phyloP scores from a whole-genome alignment of 2,329 filamentous ascomycete genomes.

The Emergomyces africanus region DNA sequence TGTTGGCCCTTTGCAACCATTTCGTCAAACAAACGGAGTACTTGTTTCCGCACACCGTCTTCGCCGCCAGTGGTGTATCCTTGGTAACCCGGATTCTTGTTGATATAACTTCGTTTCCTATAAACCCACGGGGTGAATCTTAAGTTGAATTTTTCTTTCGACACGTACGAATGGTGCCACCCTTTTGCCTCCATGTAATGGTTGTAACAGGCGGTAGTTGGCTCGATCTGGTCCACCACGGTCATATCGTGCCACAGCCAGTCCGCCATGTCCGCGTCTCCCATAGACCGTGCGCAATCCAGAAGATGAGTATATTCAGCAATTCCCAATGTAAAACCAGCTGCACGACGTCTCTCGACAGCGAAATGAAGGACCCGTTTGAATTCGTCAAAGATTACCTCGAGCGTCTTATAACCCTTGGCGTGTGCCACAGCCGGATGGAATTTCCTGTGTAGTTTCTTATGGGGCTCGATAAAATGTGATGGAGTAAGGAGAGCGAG shows the following conservation, averaged over 20 bases:
- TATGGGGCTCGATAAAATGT: slow-evolving; percentile 35
- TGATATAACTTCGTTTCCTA: slow-evolving; percentile 14
- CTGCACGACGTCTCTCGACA: slow-evolving; percentile 24
- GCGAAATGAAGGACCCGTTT: slow-evolving; percentile 25
- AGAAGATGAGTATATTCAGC: slow-evolving; percentile 42
- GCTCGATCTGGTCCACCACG: slow-evolving; percentile 23
- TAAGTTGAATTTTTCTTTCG: slow-evolving; percentile 28
- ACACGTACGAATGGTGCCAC: slow-evolving; percentile 32
- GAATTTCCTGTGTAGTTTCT: slow-evolving; percentile 35
- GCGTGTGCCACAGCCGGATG: slow-evolving; percentile 37
- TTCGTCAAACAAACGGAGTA: slow-evolving; percentile 32
- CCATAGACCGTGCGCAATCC: slow-evolving; percentile 38
- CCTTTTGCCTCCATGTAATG: slow-evolving; percentile 39
- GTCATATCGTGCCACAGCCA: slow-evolving; percentile 36
- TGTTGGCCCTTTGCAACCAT: slow-evolving; percentile 35
- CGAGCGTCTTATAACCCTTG: slow-evolving; percentile 28
- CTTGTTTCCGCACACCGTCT: slow-evolving; percentile 22
- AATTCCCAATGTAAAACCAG: slow-evolving; percentile 27
- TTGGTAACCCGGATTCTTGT: slow-evolving; percentile 13
- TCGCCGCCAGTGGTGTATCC: slow-evolving; percentile 19
- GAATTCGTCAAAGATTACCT: slow-evolving; percentile 29
- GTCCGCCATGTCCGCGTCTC: slow-evolving; percentile 31
- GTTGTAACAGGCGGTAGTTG: slow-evolving; percentile 43
- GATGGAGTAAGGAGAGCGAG: slow-evolving; percentile 49
- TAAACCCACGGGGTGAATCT: slow-evolving; percentile 23